These are phyloP conservation scores for Colletotrichum lentis DNA, from an alignment of 2,329 filamentous ascomycete species.

Conservation along the genomic window DNA sequence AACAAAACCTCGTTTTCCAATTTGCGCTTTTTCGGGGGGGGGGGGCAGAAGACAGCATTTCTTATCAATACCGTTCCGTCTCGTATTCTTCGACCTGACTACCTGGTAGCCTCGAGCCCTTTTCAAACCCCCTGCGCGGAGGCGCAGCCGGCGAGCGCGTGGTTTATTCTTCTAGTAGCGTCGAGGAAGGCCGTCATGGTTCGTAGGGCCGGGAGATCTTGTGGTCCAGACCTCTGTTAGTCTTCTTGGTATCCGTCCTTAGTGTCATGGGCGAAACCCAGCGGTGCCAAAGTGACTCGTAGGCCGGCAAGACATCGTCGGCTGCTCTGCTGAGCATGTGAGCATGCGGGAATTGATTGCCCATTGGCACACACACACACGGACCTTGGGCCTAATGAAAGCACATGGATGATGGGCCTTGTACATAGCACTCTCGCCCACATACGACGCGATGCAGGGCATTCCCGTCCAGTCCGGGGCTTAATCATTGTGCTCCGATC, in stretches of 20 bases:
- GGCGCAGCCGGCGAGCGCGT: background rate
- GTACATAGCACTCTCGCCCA: background rate
- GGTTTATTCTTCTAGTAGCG: background rate
- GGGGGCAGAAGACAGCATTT: background rate
- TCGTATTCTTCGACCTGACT: background rate
- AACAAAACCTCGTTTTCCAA: background rate
- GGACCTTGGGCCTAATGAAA: background rate
- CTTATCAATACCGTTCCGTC: background rate
- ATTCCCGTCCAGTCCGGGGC: background rate
- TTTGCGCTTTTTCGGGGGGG: background rate
- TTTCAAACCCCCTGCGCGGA: too few relatives aligned
- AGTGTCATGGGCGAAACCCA: conserved; percentile 31
- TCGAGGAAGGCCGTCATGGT: background rate
- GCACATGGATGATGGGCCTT: background rate
- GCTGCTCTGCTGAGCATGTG: background rate
- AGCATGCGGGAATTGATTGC: background rate
- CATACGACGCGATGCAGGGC: background rate
- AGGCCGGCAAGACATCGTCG: background rate
- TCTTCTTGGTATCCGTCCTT: background rate
- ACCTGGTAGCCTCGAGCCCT: too few relatives aligned
- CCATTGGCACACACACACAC: conserved; percentile 2
- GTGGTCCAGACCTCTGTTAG: conserved; percentile 5
- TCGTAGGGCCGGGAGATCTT: conserved; percentile 2
- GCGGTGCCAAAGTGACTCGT: conserved; percentile 25
- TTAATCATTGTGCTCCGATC: background rate